A percentile compares a stretch with the other conserved stretches of the same genome.
These are phyloP conservation scores for Psophocarpus tetragonolobus DNA, from an alignment of 306 rosid genomes.

Conservation along the genomic window DNA sequence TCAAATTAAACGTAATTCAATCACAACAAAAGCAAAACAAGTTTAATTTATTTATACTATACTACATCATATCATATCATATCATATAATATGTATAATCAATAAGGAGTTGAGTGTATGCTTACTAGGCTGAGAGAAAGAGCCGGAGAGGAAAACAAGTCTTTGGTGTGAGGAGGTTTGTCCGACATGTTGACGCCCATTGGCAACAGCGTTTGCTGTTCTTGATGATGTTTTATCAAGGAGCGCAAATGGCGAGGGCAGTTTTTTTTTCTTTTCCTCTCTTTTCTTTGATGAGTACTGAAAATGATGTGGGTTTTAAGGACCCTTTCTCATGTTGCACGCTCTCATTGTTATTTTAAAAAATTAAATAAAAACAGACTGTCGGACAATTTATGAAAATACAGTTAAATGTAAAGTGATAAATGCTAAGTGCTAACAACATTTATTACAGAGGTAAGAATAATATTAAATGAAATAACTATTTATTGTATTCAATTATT, in stretches of 20 bases:
- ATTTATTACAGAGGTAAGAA: neutral
- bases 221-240: neutral
- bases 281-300: conserved; percentile 31
- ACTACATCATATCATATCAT: neutral
- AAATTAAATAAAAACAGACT: neutral
- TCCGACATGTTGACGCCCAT: conserved; percentile 96
- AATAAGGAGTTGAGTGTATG: neutral
- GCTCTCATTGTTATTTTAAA: neutral
- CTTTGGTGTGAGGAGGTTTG: conserved; percentile 77
- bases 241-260: conserved; percentile 24
- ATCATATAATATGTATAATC: neutral
- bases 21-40: neutral
- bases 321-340: conserved; percentile 16
- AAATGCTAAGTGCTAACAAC: neutral
- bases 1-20: neutral
- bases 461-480: neutral
- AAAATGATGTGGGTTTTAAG: conserved; percentile 27
- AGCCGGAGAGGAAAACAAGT: conserved; percentile 88
- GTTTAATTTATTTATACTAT: neutral
- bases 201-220: conserved; percentile 21
- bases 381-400: neutral
- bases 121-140: conserved; percentile 93
- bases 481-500: neutral
- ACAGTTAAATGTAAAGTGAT: neutral
- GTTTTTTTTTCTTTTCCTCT: neutral